Conservation (phyloP, 148 eudicot genomes). For the Spergularia bocconei region DNA sequence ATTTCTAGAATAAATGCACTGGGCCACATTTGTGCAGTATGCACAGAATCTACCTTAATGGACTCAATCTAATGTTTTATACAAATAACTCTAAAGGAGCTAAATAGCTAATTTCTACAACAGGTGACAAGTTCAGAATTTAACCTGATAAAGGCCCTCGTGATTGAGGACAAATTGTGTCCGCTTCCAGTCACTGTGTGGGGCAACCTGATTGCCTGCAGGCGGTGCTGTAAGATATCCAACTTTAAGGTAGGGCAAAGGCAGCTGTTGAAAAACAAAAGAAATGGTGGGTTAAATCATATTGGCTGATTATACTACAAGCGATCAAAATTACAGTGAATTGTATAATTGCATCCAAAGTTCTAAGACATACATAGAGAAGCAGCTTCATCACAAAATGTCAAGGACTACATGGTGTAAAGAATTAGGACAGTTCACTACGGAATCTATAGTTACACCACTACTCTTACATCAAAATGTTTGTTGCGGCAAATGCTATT, state of each 20-base stretch:
- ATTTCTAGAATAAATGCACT: not conserved
- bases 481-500: no score
- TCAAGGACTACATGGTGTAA: not conserved
- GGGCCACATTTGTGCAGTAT: not conserved
- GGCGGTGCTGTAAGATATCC: constrained; percentile 96
- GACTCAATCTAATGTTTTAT: not conserved
- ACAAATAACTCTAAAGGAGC: not conserved
- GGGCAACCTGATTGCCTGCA: constrained; percentile 57
- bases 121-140: not conserved
- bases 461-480: not conserved
- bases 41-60: not conserved
- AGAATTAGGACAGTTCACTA: not conserved
- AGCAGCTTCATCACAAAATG: not conserved
- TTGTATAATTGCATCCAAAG: not conserved
- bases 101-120: not conserved
- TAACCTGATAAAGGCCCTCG: constrained; percentile 89
- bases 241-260: constrained; percentile 88
- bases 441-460: not conserved
- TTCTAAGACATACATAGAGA: not conserved
- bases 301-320: not conserved
- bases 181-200: constrained; percentile 86
- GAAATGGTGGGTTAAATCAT: not conserved
- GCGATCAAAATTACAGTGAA: not conserved
- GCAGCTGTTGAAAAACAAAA: constrained; percentile 50
- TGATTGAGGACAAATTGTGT: constrained; percentile 82